Conservation (phyloP, 345 rosid species). For the Salix suchowensis region DNA sequence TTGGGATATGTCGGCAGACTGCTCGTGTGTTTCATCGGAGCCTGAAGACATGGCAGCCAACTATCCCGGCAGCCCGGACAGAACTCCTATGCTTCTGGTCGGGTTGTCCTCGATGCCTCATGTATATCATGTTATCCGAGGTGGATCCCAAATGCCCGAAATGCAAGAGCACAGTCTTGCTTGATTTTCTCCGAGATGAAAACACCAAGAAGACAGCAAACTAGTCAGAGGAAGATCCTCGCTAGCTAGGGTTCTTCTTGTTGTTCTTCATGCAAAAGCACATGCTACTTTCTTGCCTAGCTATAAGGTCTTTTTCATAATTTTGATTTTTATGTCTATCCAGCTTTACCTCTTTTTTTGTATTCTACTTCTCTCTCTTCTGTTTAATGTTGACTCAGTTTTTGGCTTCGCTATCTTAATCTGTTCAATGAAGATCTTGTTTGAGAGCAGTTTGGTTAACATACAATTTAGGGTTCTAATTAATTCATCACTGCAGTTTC, state of each 20-base stretch:
- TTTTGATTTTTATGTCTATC: not conserved
- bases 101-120: constrained; percentile 63
- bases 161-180: constrained; percentile 56
- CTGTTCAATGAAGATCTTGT: not conserved
- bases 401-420: not conserved
- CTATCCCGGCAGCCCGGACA: constrained; percentile 13
- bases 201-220: not conserved
- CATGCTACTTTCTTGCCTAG: not conserved
- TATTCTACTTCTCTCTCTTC: not conserved
- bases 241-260: not conserved
- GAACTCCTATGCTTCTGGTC: constrained; percentile 36
- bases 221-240: not conserved
- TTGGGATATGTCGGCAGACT: constrained; percentile 18
- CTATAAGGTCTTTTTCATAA: not conserved
- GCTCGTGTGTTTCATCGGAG: constrained; percentile 49
- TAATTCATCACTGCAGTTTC: not conserved
- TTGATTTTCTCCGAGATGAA: constrained; percentile 18
- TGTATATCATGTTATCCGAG: constrained; percentile 58
- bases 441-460: not conserved
- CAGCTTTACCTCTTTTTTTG: not conserved
- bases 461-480: not conserved
- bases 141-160: constrained; percentile 51
- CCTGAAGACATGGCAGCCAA: constrained; percentile 8
- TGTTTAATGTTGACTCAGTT: not conserved
- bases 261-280: not conserved